These are phyloP conservation scores for Royoungia palumana DNA, from an alignment of 768 basidiomycete genomes.

Conservation along the genomic window DNA sequence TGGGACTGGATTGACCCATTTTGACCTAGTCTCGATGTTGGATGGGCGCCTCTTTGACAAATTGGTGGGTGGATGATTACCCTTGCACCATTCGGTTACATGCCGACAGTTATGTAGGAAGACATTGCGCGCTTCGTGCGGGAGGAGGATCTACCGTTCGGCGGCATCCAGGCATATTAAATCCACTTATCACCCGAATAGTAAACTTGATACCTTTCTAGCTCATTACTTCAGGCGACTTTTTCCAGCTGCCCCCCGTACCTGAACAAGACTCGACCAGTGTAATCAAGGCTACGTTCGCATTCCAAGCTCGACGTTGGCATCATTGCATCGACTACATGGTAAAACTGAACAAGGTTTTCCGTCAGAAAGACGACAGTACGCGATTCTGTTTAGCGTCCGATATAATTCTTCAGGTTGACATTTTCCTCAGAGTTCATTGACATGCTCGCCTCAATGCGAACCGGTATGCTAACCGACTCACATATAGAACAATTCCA, in stretches of 20 bases:
- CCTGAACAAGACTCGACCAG: constrained; percentile 47
- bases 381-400: neutral
- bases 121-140: constrained; percentile 45
- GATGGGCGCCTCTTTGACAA: constrained; percentile 70
- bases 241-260: constrained; percentile 79
- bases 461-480: constrained; percentile 70
- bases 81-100: constrained; percentile 24
- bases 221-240: constrained; percentile 75
- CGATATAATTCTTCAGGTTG: neutral
- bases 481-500: constrained; percentile 69
- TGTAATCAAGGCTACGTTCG: constrained; percentile 51
- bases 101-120: constrained; percentile 18
- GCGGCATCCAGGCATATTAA: constrained; percentile 57
- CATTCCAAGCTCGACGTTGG: constrained; percentile 69
- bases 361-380: constrained; percentile 67
- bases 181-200: neutral
- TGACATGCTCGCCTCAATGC: constrained; percentile 97
- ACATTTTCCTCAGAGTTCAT: constrained; percentile 62
- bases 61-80: constrained; percentile 44
- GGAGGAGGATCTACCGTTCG: constrained; percentile 47
- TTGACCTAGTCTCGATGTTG: constrained; percentile 65
- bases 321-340: constrained; percentile 45
- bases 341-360: constrained; percentile 57
- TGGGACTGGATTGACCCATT: neutral
- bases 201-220: constrained; percentile 27